Base-by-base conservation (phyloP, 1,284 basidiomycete species). In the Leccinum solheimii region DNA sequence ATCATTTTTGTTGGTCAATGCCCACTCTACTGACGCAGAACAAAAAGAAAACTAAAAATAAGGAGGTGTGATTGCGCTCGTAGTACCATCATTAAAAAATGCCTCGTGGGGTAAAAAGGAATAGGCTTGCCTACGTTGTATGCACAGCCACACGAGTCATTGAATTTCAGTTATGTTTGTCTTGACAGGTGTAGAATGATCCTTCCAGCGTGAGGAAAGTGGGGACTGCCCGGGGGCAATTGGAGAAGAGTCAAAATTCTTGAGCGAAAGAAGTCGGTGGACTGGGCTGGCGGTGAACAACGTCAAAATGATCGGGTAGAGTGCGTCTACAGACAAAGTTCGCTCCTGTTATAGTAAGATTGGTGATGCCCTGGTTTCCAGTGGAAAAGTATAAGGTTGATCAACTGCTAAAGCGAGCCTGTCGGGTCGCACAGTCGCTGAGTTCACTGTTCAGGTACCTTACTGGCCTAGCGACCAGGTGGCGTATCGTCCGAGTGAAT, bases 151-250 rank as follows among this genome's bases (percentile, higher is more conserved):
- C 43, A 34, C n/a, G 7, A 16, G 23, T 23, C 14, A 34, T 45
- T 49, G 13, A 26, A 62, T 23, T 40, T 30, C 7, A 13, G 45
- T 0, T 3, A 36, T 36, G 34, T 36, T 36, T 36, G 13, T 23
- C 53, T n/a, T 58, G 64, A 38, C 45, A 63, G 38, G 27, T 19
- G 48, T 50, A 50, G 13, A 50, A 50, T 50, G 21, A 49, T 23
- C 16, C 1, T 43, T 19, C 19, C 52, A 62, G 16, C 38, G 32
- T 48, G 45, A 26, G 51, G 27, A 19, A 45, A 38, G 23, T 10
- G 13, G 21, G 9, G 23, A 56, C 19, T 9, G 48, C n/a, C 6
- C 23, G 7, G 13, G 21, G 26, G 21, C 10, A 21, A 50, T 14
- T 45, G 19, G 14, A 23, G n/a, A 6, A 5, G 59, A 38, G 10